Base-by-base conservation (phyloP, 768 basidiomycete genomes). In the Clitopilus passeckerianus region DNA sequence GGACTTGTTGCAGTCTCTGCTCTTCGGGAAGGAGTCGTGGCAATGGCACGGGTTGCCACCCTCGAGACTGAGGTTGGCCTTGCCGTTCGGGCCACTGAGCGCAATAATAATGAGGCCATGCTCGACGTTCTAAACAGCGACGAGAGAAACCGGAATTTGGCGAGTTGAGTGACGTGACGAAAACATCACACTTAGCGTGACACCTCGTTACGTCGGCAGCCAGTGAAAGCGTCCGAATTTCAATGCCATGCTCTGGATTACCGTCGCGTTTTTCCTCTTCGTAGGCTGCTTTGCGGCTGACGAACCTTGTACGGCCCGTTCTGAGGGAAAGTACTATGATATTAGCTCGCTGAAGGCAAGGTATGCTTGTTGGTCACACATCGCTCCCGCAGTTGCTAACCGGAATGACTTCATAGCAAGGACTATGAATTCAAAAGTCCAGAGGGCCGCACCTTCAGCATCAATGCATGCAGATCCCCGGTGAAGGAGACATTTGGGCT, bases 61-160 rank as follows among this genome's bases (percentile, higher is more conserved):
- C 46, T 50, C 16, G 46, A 50, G 16, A 71, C 52, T 57, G 67
- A 61, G 35, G 62, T 67, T 53, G 65, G 67, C 60, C 68, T 76
- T 65, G 74, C 67, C 60, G 74, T 74, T 67, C 75, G 81, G 69
- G 85, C 76, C 66, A 83, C 74, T 66, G 86, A 83, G 69, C 87
- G 86, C 70, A 90, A 73, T 63, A 91, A 70, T 64, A 79, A 71
- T 64, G 85, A 85, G 66, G 87, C 84, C 89, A 91, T 90, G 72
- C 62, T 72, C 65, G 68, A 68, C 62, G 69, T 68, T 62, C 66
- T 65, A 59, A 58, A 68, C 65, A 68, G 65, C 65, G 70, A 68
- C 65, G 58, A 60, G 55, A 58, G 62, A 35, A 55, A 43, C 66
- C 75, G 74, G 73, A 70, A 72, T 72, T 71, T 65, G 70, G 73